These are phyloP conservation scores for Dryas integrifolia DNA, from an alignment of 331 rosid species.

Conservation along the genomic window DNA sequence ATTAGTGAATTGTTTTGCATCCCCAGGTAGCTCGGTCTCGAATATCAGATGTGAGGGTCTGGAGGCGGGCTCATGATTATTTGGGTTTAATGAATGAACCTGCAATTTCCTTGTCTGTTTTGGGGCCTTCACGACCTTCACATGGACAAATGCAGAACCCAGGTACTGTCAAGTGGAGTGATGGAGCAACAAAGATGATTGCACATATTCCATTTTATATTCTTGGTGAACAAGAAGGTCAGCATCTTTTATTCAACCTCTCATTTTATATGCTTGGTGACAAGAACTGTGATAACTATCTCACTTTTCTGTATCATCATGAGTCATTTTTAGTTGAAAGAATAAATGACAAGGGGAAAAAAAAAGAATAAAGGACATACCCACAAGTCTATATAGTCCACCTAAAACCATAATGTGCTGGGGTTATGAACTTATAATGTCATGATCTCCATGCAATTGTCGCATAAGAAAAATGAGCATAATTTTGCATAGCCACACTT, in stretches of 20 bases:
- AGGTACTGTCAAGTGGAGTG: conserved; percentile 82
- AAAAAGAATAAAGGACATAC: too few species aligned
- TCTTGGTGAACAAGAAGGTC: conserved; percentile 80
- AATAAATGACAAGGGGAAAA: too few species aligned
- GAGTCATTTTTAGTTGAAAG: not conserved
- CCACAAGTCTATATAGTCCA: too few species aligned
- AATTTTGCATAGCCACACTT: too few species aligned
- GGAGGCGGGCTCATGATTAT: conserved; percentile 87
- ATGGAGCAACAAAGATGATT: conserved; percentile 75
- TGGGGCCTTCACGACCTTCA: conserved; percentile 78
- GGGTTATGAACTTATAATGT: too few species aligned
- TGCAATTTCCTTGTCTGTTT: conserved; percentile 74
- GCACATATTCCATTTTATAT: conserved; percentile 92
- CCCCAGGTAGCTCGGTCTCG: conserved; percentile 84
- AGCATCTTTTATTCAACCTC: conserved; percentile 1
- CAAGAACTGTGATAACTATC: not conserved
- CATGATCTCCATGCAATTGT: too few species aligned
- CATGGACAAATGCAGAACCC: conserved; percentile 49
- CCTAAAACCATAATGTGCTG: too few species aligned
- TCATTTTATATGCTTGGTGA: not conserved
- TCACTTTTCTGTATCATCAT: not conserved
- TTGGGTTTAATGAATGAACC: conserved; percentile 89
- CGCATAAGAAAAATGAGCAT: too few species aligned
- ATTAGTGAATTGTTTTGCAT: conserved; percentile 12
- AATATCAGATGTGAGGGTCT: conserved; percentile 78